Base-by-base conservation (phyloP, 2,329 filamentous ascomycete species). In the Pezicula radicicola region DNA sequence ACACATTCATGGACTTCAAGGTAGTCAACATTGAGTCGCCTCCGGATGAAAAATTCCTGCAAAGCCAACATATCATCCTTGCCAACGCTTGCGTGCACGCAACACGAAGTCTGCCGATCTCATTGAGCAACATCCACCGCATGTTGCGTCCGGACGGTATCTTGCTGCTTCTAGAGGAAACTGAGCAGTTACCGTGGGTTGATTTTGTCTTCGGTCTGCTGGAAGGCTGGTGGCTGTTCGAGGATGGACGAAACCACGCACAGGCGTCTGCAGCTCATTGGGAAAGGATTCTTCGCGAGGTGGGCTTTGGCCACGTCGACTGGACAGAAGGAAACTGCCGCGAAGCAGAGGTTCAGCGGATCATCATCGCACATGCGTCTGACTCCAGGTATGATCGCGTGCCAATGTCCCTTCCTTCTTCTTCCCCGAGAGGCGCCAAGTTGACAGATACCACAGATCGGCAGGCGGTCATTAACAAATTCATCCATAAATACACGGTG, bases 151-250 rank as follows among this genome's bases (percentile, higher is more conserved):
- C 36, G 3, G 49, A 56, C 36, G 59, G 58, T 5, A 51, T 58
- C 37, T 30, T 59, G 4, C 27, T 49, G 3, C 41, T 60, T 21
- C 50, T 56, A 10, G 58, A 60, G 46, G 37, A 60, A 27, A 62
- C 58, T 15, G 27, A 33, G 16, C 45, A 30, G 15, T 16, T 57
- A 6, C 52, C 40, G 27, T 60, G 58, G 58, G 54, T 55, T 18
- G 59, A 61, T 40, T 18, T 61, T 25, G 54, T 61, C 8, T 56
- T 60, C 50, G 57, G 57, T 12, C 48, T 58, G 5, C 48, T 61
- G 5, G 57, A 60, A 36, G 57, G 58, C 7, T 61, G 60, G 58
- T 61, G 57, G 56, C 39, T 54, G 1, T 59, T 60, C 25, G 52
- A 58, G 3, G 61, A 63, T 46, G 58, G 53, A 8, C 55, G 57